Evolutionary conservation across 2,329 filamentous ascomycete genomes (phyloP), one percentile per base, ranked within the genome.

Genomic region (Penicillium sp.): DNA sequence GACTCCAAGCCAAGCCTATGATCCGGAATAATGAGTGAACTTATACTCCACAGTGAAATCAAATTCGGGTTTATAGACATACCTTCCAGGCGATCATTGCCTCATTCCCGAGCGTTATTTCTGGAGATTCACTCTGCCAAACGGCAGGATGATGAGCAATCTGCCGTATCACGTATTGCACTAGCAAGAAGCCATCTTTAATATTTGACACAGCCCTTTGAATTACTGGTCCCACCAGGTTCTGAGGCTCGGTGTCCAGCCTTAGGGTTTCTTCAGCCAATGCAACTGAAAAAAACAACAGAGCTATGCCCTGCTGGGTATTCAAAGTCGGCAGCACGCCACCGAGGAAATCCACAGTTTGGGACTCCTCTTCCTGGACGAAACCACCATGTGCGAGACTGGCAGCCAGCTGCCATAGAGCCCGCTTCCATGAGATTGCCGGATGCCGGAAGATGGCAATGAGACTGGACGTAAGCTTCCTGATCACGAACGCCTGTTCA

Each of bases 391-490:
- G 64, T 7, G 68, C 65, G 7, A 75, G 58, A 44, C 69, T 72
- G 12, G 66, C 67, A 38, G 68, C 68, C 12, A 73, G 45, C 39
- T 70, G 66, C 52, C 64, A 61, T 3, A 74, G 39, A 27, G 66
- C 64, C 33, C 62, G 63, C 37, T 56, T 67, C 72, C 72, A 76
- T 10, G 66, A 63, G 32, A 67, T 61, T 43, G 64, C 62, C 4
- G 66, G 61, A 31, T 72, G 71, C 24, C 70, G 63, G 51, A 75
- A 76, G 42, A 75, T 69, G 3, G 73, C 67, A 25, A 71, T 68
- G 32, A 77, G 57, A 40, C 70, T 72, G 13, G 72, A 69, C 38
- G 71, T 68, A 28, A 77, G 54, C 61, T 86, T 59, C 61, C 76
- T 47, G 66, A 77, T 42, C 50, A 77, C 60, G 56, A 77, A 54